Conservation (phyloP, 2,329 filamentous ascomycete genomes). For the Xylaria sp. region DNA sequence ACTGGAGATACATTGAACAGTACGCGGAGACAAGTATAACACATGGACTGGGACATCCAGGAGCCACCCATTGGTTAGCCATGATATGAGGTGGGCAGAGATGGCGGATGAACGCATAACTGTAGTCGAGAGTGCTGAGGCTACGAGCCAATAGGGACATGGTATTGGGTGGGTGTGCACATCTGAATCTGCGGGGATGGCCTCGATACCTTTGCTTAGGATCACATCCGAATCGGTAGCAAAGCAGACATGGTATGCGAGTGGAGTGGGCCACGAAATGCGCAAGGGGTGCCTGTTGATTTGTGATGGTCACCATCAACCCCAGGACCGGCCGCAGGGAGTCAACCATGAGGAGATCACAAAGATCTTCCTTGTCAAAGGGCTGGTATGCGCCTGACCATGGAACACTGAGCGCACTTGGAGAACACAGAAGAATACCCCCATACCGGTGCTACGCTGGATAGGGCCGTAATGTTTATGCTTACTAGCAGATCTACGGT, state of each 20-base stretch:
- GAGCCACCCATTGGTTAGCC: conserved; percentile 50
- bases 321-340: conserved; percentile 37
- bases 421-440: conserved; percentile 11
- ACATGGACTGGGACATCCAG: conserved; percentile 50
- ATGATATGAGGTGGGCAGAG: conserved; percentile 52
- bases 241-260: conserved; percentile 40
- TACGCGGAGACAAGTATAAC: conserved; percentile 43
- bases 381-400: conserved; percentile 16
- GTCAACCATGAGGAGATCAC: conserved; percentile 39
- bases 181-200: conserved; percentile 41
- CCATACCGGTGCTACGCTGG: conserved; percentile 12
- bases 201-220: conserved; percentile 36
- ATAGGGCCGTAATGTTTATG: conserved; percentile 16
- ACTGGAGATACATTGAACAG: conserved; percentile 34
- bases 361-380: conserved; percentile 40
- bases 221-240: conserved; percentile 44
- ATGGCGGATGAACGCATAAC: conserved; percentile 59
- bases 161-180: conserved; percentile 42
- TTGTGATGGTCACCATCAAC: conserved; percentile 35
- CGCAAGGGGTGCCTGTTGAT: conserved; percentile 41
- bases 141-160: conserved; percentile 48
- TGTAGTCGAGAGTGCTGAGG: conserved; percentile 50
- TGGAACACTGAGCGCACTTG: conserved; percentile 21
- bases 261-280: conserved; percentile 37
- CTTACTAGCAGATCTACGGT: conserved; percentile 19